Evolutionary conservation across 2,329 filamentous ascomycete genomes (phyloP).

Genomic region (Penicillium sp.): DNA sequence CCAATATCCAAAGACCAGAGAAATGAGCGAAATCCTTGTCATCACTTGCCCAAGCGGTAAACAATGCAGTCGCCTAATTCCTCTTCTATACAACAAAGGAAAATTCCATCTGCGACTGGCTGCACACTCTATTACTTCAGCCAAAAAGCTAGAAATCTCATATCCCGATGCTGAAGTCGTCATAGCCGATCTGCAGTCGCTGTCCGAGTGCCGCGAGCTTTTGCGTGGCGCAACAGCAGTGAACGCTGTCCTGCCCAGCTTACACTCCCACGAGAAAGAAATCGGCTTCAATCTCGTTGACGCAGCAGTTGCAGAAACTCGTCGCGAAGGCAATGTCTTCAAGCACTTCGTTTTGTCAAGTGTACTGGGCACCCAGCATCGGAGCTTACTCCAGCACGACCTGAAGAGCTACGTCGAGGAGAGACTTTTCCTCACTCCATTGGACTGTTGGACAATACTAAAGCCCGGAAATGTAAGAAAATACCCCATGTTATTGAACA

Average conservation of each 20-base stretch:
- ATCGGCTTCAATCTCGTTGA: background rate
- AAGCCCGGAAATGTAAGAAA: background rate
- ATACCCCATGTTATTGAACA: no score
- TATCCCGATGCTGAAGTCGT: background rate
- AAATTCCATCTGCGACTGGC: background rate
- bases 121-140: background rate
- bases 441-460: background rate
- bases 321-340: background rate
- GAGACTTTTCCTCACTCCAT: background rate
- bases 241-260: background rate
- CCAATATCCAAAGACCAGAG: background rate
- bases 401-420: background rate
- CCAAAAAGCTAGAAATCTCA: background rate
- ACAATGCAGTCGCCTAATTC: slow-evolving; percentile 37
- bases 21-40: slow-evolving; percentile 35
- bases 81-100: slow-evolving; percentile 24
- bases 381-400: background rate
- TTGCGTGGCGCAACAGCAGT: background rate
- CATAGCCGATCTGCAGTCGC: background rate
- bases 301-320: background rate
- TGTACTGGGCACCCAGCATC: background rate
- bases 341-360: background rate
- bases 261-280: background rate
- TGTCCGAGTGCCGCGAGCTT: background rate
- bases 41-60: slow-evolving; percentile 42